Percentiles rank a stretch among this genome's conserved stretches.
These are phyloP conservation scores for Malania oleifera DNA, from an alignment of 164 flowering plant genomes.

Conservation along the genomic window DNA sequence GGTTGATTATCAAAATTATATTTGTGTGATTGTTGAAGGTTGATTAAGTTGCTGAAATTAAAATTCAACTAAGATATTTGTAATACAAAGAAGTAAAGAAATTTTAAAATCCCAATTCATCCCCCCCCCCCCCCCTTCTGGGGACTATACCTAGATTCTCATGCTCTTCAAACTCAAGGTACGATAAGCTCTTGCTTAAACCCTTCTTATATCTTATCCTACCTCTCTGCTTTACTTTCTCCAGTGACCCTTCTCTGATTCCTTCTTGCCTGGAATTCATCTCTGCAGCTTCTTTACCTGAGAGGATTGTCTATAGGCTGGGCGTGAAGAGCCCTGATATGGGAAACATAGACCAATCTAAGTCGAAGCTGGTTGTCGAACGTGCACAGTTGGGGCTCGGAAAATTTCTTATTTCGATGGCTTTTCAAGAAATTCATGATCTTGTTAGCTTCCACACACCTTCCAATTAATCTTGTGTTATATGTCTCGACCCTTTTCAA, in stretches of 20 bases:
- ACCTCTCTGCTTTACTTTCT: not conserved
- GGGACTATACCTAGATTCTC: no score
- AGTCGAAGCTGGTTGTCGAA: slow-evolving; percentile 17
- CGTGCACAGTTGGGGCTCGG: slow-evolving; percentile 20
- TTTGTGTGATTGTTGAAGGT: no score
- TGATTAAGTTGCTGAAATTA: no score
- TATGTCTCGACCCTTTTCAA: no score
- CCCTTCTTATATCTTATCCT: not conserved
- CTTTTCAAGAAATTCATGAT: slow-evolving; percentile 10
- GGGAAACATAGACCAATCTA: slow-evolving; percentile 18
- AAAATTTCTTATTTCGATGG: slow-evolving; percentile 10
- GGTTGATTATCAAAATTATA: no score
- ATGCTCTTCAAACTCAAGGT: slow-evolving; percentile 31
- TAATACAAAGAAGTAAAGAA: no score
- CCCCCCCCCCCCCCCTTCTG: no score
- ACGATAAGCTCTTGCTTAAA: slow-evolving; percentile 29
- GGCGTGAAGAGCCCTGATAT: slow-evolving; percentile 26
- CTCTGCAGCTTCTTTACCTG: slow-evolving; percentile 34
- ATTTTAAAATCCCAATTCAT: no score
- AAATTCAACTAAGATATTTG: no score
- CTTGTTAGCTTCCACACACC: slow-evolving; percentile 11
- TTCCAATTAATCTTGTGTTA: no score
- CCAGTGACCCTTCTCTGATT: no score
- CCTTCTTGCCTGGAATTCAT: not conserved
- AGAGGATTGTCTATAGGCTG: slow-evolving; percentile 43